Evolutionary conservation across 768 basidiomycete species (phyloP).

Genomic region (Gymnopilus junonius): DNA sequence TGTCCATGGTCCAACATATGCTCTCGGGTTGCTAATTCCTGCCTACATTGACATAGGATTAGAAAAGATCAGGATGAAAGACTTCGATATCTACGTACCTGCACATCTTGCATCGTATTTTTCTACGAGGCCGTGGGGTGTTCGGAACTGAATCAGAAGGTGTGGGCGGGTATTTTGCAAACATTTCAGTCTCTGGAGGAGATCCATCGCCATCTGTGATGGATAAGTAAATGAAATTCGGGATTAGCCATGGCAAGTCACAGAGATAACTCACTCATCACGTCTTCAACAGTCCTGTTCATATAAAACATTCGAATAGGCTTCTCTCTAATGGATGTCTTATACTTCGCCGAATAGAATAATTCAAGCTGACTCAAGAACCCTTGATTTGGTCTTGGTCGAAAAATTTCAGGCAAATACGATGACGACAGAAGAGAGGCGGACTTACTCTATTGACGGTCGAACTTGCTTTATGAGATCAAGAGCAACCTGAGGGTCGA

Average conservation of each 20-base stretch:
- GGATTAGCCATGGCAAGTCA: constrained; percentile 12
- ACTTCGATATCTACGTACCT: constrained; percentile 45
- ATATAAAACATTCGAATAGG: constrained; percentile 83
- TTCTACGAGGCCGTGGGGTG: constrained; percentile 58
- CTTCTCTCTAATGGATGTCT: constrained; percentile 69
- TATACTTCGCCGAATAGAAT: constrained; percentile 74
- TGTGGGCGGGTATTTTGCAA: constrained; percentile 72
- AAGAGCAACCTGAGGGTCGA: constrained; percentile 65
- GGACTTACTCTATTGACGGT: constrained; percentile 69
- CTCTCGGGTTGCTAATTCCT: constrained; percentile 87
- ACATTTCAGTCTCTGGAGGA: constrained; percentile 67
- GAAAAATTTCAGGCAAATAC: background rate
- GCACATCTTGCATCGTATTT: constrained; percentile 94
- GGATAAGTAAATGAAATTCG: constrained; percentile 18
- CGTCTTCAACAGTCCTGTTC: constrained; percentile 71
- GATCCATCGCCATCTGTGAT: constrained; percentile 75
- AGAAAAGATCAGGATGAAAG: background rate
- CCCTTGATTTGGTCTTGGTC: constrained; percentile 78
- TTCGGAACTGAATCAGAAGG: constrained; percentile 63
- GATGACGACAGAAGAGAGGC: background rate
- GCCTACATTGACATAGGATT: constrained; percentile 40
- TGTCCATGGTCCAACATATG: constrained; percentile 94
- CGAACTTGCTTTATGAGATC: constrained; percentile 68
- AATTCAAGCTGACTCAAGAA: constrained; percentile 83
- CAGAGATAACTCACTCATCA: constrained; percentile 66